Evolutionary conservation across 345 rosid species (phyloP), one percentile per base, ranked within the genome.

Genomic region (Ceriops zippeliana): DNA sequence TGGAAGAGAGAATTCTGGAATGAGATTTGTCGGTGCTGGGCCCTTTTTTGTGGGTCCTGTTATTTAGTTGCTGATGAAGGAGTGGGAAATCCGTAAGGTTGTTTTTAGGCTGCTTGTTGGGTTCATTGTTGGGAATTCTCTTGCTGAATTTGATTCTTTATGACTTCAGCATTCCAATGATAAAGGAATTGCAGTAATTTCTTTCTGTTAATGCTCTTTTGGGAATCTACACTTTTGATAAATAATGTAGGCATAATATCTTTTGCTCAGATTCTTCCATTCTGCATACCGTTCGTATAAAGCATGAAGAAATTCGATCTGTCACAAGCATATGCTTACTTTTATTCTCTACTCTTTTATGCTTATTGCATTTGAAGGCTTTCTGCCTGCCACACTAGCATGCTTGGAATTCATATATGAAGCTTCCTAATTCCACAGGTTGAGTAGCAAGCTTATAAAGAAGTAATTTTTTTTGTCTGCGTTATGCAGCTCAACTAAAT

Each of bases 401-500:
- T 28, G 30, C 52, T 63, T 61, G 16, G 61, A 20, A n/a, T 61
- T 34, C 49, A 42, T 5, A 1, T 1, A 42, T 4, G 17, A 13
- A 3, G 49, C 49, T 62, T 54, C 35, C 5, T 0, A 42, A 34
- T 7, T 34, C 37, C 37, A 34, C 37, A 22, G 28, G 28, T 54
- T 22, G 28, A 9, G 16, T 21, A 26, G 11, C 22, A 7, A 47
- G 54, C 17, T 19, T 52, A 52, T 60, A 52, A 59, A 71, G n/a
- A 28, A 24, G 26, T 35, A 52, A 52, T 46, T 63, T 10, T 65
- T 16, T 31, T 8, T 24, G 31, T 21, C 49, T 71, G 26, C 65
- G n/a, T 58, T 61, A 7, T 72, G 66, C 70, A 72, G 76, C 31
- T 26, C 1, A 52, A 63, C 37, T 67, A 53, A 62, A 82, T 82